Conservation (phyloP, 306 rosid species). For the Cucurbita argyrosperma region DNA sequence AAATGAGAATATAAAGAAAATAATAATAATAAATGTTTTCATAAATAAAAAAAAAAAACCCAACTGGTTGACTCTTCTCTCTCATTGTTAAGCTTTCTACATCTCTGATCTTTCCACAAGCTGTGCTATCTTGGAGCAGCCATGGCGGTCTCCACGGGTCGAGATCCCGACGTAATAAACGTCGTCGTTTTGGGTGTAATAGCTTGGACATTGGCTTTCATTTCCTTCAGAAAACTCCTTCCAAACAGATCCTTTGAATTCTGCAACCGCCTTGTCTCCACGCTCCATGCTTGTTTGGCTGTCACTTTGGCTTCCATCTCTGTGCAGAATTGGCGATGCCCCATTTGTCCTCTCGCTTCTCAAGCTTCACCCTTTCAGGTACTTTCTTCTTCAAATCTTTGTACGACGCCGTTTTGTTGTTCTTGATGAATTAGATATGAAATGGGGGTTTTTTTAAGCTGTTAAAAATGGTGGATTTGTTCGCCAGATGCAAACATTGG, state of each 20-base stretch:
- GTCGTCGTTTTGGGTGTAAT: slow-evolving; percentile 36
- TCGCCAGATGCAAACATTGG: slow-evolving; percentile 46
- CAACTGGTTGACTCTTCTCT: not conserved
- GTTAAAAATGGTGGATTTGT: not conserved
- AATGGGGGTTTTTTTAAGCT: not conserved
- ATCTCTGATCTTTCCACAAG: not conserved
- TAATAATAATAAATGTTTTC: no score
- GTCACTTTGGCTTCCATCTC: slow-evolving; percentile 52
- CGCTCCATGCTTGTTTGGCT: slow-evolving; percentile 51
- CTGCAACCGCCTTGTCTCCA: slow-evolving; percentile 54
- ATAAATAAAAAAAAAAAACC: no score
- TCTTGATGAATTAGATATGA: no score
- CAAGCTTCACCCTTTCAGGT: slow-evolving; percentile 48
- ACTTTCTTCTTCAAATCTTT: no score
- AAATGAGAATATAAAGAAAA: not conserved
- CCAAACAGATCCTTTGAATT: slow-evolving; percentile 44
- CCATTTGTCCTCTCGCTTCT: slow-evolving; percentile 49
- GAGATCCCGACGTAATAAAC: slow-evolving; percentile 6
- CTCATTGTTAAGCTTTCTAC: not conserved
- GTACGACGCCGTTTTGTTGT: no score
- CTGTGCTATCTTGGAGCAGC: not conserved
- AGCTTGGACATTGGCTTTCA: slow-evolving; percentile 54
- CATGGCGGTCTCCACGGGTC: not conserved
- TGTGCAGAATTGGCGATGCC: slow-evolving; percentile 59
- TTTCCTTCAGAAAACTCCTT: slow-evolving; percentile 24